Base-by-base conservation (phyloP, 352 stramenopile genomes). In the Phytophthora pseudosyringae region DNA sequence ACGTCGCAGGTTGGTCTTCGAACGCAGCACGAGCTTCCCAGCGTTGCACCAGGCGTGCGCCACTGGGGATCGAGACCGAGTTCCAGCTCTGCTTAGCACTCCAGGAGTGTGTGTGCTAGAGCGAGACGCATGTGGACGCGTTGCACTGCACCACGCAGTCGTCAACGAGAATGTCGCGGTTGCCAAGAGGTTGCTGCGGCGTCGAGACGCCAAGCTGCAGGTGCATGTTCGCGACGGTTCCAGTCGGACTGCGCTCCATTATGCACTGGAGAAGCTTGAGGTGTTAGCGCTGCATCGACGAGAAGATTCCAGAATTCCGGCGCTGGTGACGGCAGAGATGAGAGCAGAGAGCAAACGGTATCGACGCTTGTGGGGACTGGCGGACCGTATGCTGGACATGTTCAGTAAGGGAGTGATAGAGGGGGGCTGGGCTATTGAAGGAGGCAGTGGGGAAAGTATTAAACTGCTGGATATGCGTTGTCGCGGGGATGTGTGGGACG, bases 401-500 rank as follows among this genome's bases (percentile, higher is more conserved):
- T 33, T 75, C 29, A 47, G 43, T 39, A 35, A 12, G 11, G 29
- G 59, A 48, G 25, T 45, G 21, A 31, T 67, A 15, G 32, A 69
- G 36, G 28, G 28, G 35, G 41, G 25, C 2, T 49, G 35, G 6
- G 2, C 0, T 36, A 13, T n/a, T 38, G 45, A 44, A 38, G 13
- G n/a, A 36, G 15, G 16, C 13, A 3, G 10, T 51, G 13, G 15
- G 15, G 67, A 74, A 1, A 65, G 43, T 11, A 47, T 71, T 9
- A 43, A 57, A 38, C 25, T 28, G 3, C 32, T 83, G 16, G 83
- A 92, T 44, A 36, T 70, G n/a, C 51, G 36, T 11, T 80, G 50
- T 54, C 69, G 83, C 38, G 83, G 81, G 4, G 77, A 88, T 55
- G 7, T 63, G 9, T 92, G 81, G 81, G 79, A 89, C 44, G 68